phyloP scores from a whole-genome alignment of 2,329 filamentous ascomycete genomes.

The Graphilbum sp. region DNA sequence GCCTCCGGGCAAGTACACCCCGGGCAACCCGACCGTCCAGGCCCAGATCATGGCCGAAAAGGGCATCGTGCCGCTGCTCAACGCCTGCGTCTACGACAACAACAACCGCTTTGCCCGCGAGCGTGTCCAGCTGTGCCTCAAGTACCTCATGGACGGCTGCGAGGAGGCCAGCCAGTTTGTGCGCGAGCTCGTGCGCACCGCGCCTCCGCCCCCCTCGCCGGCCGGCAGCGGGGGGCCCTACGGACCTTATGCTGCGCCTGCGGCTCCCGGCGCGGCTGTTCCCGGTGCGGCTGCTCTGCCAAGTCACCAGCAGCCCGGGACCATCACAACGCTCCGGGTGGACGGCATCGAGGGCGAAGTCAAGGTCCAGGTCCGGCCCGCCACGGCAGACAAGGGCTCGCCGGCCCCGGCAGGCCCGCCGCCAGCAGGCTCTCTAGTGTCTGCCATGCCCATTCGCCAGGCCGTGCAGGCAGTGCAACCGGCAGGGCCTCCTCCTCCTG shows the following conservation, averaged over 20 bases:
- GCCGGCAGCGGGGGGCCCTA: background rate
- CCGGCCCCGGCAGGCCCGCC: constrained; percentile 5
- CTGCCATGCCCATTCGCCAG: background rate
- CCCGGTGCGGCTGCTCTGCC: no score
- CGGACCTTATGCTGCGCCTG: no score
- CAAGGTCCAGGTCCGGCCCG: constrained; percentile 31
- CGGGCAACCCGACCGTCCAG: constrained; percentile 61
- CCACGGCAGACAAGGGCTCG: constrained; percentile 1
- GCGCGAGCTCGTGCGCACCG: constrained; percentile 35
- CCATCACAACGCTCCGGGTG: constrained; percentile 28
- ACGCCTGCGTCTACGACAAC: constrained; percentile 81
- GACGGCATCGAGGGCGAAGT: constrained; percentile 41
- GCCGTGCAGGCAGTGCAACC: background rate
- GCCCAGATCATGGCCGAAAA: constrained; percentile 73
- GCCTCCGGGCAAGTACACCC: constrained; percentile 41
- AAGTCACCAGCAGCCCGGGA: no score
- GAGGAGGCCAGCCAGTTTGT: constrained; percentile 58
- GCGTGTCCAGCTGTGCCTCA: constrained; percentile 75
- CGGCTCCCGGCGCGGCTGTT: no score
- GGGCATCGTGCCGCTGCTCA: constrained; percentile 73
- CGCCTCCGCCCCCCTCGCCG: constrained; percentile 11
- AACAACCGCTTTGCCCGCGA: constrained; percentile 91
- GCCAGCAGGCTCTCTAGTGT: background rate
- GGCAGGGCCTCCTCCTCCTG: no score
- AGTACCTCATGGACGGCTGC: constrained; percentile 63